Evolutionary conservation across 345 rosid species (phyloP), one percentile per base, ranked within the genome.

Genomic region (Erucastrum elatum): DNA sequence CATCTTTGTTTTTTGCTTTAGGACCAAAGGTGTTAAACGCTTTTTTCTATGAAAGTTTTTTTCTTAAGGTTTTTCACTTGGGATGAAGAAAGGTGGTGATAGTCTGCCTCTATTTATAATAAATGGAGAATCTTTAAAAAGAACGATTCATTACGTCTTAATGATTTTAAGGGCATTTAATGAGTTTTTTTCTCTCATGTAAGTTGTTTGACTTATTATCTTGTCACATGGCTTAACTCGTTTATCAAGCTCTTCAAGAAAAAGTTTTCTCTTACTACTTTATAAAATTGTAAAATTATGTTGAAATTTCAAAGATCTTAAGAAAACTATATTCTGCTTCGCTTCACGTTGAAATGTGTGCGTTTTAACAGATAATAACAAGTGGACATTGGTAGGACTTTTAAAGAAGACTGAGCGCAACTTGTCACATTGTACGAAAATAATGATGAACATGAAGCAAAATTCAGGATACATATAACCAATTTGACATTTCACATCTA

Each of bases 211-310:
- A 74, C 75, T 79, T 79, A 8, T 51, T 41, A 51, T 74, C 51
- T 68, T 51, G n/a, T 74, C 78, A 79, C 79, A 79, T 79, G 79
- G 59, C 59, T 53, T 69, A 68, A 79, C 75, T 79, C 71, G 63
- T 51, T 27, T 7, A 68, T 68, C 30, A 72, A 65, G 72, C 6
- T 67, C 29, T 60, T 55, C 77, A 72, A 66, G 49, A 78, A 72
- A 72, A 37, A 53, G 10, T 68, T 74, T 21, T 21, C 21, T 21
- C 21, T 21, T 21, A 21, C 21, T 21, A 21, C 21, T 21, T 21
- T 21, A 21, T 53, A 66, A 70, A 49, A 49, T 51, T 46, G 5
- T 49, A n/a, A 41, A 49, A 49, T 49, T 53, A 53, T 53, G 59
- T 53, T 53, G 26, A 53, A 53, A 53, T 15, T 6, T 53, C 59